phyloP scores from a whole-genome alignment of 1,284 basidiomycete genomes.

The Anthracocystis setariae region DNA sequence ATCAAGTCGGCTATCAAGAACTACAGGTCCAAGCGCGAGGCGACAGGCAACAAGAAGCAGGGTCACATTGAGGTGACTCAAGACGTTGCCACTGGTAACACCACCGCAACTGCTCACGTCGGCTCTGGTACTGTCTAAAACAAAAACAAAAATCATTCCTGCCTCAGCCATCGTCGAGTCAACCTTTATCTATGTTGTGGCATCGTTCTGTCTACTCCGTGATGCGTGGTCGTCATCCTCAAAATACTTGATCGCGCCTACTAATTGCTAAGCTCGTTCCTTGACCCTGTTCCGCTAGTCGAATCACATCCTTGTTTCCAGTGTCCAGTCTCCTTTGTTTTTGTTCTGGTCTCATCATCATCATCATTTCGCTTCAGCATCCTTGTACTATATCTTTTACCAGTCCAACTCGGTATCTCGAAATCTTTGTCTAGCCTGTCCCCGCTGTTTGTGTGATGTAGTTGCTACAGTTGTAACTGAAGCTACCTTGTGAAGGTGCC shows the following conservation, averaged over 20 bases:
- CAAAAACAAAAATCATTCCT: too few species aligned
- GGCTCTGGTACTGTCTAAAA: conserved; percentile 65
- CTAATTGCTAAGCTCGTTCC: neutral
- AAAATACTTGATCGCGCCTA: too few species aligned
- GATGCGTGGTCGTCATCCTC: too few species aligned
- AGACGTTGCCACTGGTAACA: conserved; percentile 75
- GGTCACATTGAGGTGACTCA: conserved; percentile 83
- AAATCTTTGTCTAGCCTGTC: too few species aligned
- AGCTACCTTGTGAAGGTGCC: too few species aligned
- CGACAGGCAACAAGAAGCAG: conserved; percentile 60
- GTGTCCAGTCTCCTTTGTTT: neutral
- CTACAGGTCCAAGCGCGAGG: conserved; percentile 61
- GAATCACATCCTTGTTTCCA: neutral
- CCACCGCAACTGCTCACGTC: conserved; percentile 75
- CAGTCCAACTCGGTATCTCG: too few species aligned
- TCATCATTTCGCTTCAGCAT: conserved; percentile 12
- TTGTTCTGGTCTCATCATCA: neutral
- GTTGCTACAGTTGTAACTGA: too few species aligned
- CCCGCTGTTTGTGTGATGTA: too few species aligned
- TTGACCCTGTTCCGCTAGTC: too few species aligned
- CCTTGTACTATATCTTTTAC: conserved; percentile 39
- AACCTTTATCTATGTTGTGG: too few species aligned
- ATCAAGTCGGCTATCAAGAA: conserved; percentile 73
- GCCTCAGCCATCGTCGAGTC: too few species aligned
- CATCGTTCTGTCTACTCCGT: too few species aligned